Evolutionary conservation across 2,329 filamentous ascomycete genomes (phyloP).

Genomic region (Penicillium sumatraense): DNA sequence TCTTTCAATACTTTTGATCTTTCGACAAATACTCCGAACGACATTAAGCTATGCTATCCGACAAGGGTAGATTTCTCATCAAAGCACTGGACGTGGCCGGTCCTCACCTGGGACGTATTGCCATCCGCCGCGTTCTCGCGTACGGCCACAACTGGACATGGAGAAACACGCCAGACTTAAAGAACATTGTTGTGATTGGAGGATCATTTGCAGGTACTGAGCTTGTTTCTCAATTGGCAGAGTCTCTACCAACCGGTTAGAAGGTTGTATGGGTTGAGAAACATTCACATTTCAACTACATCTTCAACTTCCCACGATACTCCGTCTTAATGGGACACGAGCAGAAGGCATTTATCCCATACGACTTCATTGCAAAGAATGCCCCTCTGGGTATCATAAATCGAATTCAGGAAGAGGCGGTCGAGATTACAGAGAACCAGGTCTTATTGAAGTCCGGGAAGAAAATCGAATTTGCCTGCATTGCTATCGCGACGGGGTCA

Average conservation of each 20-base stretch:
- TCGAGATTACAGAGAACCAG: background rate
- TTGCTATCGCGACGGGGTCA: background rate
- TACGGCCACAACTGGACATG: background rate
- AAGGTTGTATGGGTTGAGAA: background rate
- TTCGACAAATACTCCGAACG: background rate
- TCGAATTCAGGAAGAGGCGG: background rate
- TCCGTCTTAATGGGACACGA: background rate
- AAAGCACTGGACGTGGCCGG: background rate
- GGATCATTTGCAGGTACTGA: background rate
- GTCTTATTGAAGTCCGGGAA: background rate
- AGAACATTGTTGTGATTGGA: background rate
- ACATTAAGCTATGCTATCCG: background rate
- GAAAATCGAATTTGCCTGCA: background rate
- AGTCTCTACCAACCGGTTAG: background rate
- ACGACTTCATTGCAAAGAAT: background rate
- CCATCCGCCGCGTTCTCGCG: background rate
- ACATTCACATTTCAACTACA: background rate
- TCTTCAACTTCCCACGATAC: background rate
- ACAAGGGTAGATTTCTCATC: background rate
- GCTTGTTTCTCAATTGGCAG: background rate
- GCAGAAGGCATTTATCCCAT: background rate
- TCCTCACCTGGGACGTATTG: background rate
- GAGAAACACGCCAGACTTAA: background rate
- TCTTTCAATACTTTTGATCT: background rate
- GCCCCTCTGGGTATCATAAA: background rate